phyloP scores from a whole-genome alignment of 768 basidiomycete species.

The Suillus ampliporus region DNA sequence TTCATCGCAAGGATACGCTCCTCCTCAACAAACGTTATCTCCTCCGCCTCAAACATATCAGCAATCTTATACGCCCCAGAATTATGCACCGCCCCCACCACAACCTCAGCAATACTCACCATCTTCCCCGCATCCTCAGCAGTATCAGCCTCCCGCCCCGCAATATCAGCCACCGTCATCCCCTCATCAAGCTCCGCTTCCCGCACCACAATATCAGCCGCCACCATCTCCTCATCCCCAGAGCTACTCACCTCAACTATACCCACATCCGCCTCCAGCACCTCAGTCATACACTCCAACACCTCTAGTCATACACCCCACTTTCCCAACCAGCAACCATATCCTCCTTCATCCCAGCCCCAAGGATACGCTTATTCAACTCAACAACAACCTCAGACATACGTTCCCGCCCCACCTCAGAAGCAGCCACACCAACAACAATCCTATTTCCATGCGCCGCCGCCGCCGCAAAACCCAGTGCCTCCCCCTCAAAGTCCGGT shows the following conservation, averaged over 20 bases:
- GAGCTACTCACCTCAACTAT: conserved; percentile 19
- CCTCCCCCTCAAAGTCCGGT: conserved; percentile 20
- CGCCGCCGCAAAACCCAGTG: conserved; percentile 9
- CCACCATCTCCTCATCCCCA: conserved; percentile 42
- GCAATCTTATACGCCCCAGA: conserved; percentile 20
- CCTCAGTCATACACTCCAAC: conserved; percentile 16
- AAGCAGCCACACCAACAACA: conserved; percentile 27
- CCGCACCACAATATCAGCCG: conserved; percentile 13
- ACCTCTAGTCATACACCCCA: conserved; percentile 16
- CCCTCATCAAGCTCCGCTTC: conserved; percentile 35
- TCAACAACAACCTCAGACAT: conserved; percentile 23
- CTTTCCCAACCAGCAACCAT: conserved; percentile 18
- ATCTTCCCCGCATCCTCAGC: conserved; percentile 19
- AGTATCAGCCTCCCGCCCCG: conserved; percentile 21
- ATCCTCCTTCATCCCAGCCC: conserved; percentile 8
- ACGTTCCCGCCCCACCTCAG: conserved; percentile 18
- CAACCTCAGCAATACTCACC: conserved; percentile 21
- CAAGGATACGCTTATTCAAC: conserved; percentile 11
- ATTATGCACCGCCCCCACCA: conserved; percentile 11
- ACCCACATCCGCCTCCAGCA: conserved; percentile 13
- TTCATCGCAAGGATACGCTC: conserved; percentile 3
- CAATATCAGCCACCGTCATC: conserved; percentile 29
- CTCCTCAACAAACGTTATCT: conserved; percentile 5
- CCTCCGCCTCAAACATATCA: conserved; percentile 19
- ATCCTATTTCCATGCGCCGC: conserved; percentile 21